Evolutionary conservation across 1,284 basidiomycete genomes (phyloP), one percentile per base, ranked within the genome.

Genomic region (Cystobasidiaceae sp.): DNA sequence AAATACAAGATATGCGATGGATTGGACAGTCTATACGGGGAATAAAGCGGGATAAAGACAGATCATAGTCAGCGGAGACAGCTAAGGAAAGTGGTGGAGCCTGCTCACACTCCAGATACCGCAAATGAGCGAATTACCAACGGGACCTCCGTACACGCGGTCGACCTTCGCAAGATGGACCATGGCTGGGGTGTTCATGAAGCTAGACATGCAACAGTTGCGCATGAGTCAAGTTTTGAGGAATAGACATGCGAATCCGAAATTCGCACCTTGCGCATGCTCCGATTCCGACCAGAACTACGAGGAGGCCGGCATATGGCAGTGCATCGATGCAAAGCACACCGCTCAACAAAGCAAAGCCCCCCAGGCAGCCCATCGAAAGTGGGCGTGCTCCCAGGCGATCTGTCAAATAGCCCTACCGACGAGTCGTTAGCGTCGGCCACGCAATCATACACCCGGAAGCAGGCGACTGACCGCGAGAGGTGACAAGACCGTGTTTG

Each of bases 401-500:
- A 37, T 63, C 60, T 30, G 51, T 55, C 48, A 52, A 30, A 19
- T n/a, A 63, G 39, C 60, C 60, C 55, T 58, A 7, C 28, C 34
- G 28, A 41, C 27, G 9, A 19, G 17, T 3, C 37, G 34, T 25
- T 23, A 11, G 37, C 37, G n/a, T 39, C 37, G n/a, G 37, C n/a
- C 37, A 11, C 11, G 37, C 37, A 39, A n/a, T 39, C 11, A 39
- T 15, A 39, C 30, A 7, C 8, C 13, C 1, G 15, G 17, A 6
- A 15, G 34, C 32, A 13, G 17, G 21, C 19, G 30, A 21, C 55
- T 27, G 33, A 58, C 55, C 2, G 51, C 49, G n/a, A 63, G 37
- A 1, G 60, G 60, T 4, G 39, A 21, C 15, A 54, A 43, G 51
- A 63, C 15, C 11, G 55, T 43, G 37, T 21, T 41, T 1, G 60